Evolutionary conservation across 2,329 filamentous ascomycete genomes (phyloP), one percentile per base, ranked within the genome.

Genomic region (Dactylellina haptotyla): DNA sequence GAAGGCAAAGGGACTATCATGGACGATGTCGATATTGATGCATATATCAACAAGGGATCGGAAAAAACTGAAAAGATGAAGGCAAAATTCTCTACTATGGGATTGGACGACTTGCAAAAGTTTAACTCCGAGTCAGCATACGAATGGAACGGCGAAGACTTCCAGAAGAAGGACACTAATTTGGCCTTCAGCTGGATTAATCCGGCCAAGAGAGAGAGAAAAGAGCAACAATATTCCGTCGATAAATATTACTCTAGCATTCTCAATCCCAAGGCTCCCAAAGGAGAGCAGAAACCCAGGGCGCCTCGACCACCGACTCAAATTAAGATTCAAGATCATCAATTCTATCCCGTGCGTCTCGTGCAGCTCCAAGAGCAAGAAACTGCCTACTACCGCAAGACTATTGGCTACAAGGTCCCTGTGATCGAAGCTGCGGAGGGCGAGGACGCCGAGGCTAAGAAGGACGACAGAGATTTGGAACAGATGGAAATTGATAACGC

Each of bases 141-240:
- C 79, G 95, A 98, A 80, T 99, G 96, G 96, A 99, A 99, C 76
- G 95, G 95, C 50, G 90, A 98, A 82, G 94, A 94, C 78, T 99
- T 99, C 80, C 91, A 93, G 59, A 91, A 90, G 69, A 87, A 89
- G 79, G 96, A 96, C 83, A 96, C 96, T 81, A 92, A 96, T 54
- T 92, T 97, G 75, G 92, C 92, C 53, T 87, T 97, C 76, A 93
- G 85, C 79, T 99, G 96, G 96, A 99, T 99, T 83, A 97, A 99
- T 78, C 96, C 95, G 1, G 89, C 94, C 14, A 99, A 99, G 85
- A 93, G 95, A 81, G 96, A 99, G 83, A 91, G 95, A 79, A 99
- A 98, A 81, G 94, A 98, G 79, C 93, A 97, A 80, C 93, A 92
- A 3, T 99, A 99, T 80, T 97, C 94, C 0, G 97, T 99, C 84